A percentile compares a stretch with the other conserved stretches of the same genome.
Evolutionary conservation across 1,139 yeast species (phyloP).

Genomic region (Candida pseudoviswanathii): DNA sequence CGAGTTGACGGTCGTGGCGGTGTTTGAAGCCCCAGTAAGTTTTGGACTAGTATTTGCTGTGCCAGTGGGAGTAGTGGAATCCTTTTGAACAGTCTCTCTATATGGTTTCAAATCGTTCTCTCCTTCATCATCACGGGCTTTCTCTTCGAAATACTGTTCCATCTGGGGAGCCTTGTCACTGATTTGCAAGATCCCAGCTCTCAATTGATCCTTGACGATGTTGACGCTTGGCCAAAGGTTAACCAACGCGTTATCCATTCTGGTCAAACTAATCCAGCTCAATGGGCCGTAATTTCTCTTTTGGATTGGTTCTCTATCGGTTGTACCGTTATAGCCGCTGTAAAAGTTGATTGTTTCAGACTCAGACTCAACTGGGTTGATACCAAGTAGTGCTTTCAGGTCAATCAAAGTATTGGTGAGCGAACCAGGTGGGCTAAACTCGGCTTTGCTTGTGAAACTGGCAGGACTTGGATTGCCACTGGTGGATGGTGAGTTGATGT

Average conservation of each 20-base stretch:
- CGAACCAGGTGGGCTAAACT: conserved; percentile 2
- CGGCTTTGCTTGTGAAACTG: background rate
- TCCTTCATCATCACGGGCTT: conserved; percentile 23
- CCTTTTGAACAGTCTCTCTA: conserved; percentile 15
- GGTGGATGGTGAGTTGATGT: background rate
- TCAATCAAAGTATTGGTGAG: conserved; percentile 7
- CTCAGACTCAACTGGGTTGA: conserved; percentile 16
- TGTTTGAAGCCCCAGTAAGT: background rate
- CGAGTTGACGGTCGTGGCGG: background rate
- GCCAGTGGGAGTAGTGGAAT: conserved; percentile 4
- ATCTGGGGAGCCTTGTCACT: conserved; percentile 9
- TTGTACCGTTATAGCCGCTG: conserved; percentile 31
- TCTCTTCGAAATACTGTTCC: conserved; percentile 16
- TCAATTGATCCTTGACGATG: conserved; percentile 11
- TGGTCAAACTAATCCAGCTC: conserved; percentile 36
- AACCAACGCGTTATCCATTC: conserved; percentile 26
- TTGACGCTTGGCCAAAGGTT: conserved; percentile 19
- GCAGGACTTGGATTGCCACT: conserved; percentile 3
- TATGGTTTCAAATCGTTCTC: conserved; percentile 23
- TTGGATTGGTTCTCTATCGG: conserved; percentile 26
- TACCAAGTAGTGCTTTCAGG: conserved; percentile 11
- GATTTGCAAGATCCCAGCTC: conserved; percentile 6
- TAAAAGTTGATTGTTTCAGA: conserved; percentile 35
- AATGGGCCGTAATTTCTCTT: conserved; percentile 36
- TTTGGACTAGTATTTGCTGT: background rate